Evolutionary conservation across 1,284 basidiomycete species (phyloP).

Genomic region (Leccinum fallax): DNA sequence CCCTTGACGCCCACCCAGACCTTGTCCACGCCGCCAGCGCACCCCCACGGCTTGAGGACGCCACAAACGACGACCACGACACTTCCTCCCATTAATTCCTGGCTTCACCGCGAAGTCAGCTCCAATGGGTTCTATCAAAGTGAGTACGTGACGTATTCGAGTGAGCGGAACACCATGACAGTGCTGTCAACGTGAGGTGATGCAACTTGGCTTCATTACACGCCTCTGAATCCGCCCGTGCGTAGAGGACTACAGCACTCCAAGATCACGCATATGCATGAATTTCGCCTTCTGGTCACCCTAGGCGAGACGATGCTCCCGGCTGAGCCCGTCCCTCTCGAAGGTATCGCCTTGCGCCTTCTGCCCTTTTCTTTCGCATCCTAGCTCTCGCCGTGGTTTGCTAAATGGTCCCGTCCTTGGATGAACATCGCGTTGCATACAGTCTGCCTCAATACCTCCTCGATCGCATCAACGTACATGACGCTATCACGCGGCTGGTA

Average conservation of each 20-base stretch:
- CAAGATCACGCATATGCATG: background rate
- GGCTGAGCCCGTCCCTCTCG: constrained; percentile 10
- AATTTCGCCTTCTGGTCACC: background rate
- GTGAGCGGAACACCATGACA: constrained; percentile 3
- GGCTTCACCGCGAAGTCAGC: too few species aligned
- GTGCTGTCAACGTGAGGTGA: constrained; percentile 2
- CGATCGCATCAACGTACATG: constrained; percentile 32
- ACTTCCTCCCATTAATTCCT: too few species aligned
- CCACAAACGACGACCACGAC: too few species aligned
- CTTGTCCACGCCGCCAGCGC: too few species aligned
- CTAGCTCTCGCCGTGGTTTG: background rate
- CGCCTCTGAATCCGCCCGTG: background rate
- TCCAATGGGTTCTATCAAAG: background rate
- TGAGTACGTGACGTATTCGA: constrained; percentile 5
- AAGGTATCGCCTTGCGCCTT: constrained; percentile 10
- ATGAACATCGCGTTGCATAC: constrained; percentile 17
- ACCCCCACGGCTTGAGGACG: too few species aligned
- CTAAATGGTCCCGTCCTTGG: constrained; percentile 11
- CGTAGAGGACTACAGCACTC: background rate
- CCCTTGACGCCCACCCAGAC: too few species aligned
- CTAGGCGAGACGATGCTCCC: constrained; percentile 2
- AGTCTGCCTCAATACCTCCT: constrained; percentile 26
- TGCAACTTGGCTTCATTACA: constrained; percentile 10
- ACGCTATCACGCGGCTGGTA: constrained; percentile 30
- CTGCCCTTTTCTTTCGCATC: background rate